A percentile compares a stretch with the other conserved stretches of the same genome.
These are phyloP conservation scores for Cercospora berteroae DNA, from an alignment of 2,329 filamentous ascomycete genomes.

Conservation along the genomic window DNA sequence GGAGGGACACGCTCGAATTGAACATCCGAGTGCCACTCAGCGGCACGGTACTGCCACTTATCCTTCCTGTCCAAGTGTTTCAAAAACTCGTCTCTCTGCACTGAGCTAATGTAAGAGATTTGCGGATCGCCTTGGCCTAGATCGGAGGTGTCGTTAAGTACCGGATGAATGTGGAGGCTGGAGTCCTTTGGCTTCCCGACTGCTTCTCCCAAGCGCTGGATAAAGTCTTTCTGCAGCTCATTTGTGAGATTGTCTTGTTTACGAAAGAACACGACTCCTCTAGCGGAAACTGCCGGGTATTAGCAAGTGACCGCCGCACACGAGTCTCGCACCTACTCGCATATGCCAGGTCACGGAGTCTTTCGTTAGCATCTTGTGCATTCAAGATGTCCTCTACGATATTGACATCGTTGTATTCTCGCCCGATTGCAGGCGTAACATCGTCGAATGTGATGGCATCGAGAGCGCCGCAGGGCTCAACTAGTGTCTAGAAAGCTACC, in stretches of 20 bases:
- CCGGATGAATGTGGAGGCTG: slow-evolving; percentile 60
- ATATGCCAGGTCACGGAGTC: slow-evolving; percentile 48
- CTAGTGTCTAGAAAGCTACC: slow-evolving; percentile 16
- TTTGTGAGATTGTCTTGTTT: slow-evolving; percentile 59
- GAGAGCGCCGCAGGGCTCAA: slow-evolving; percentile 43
- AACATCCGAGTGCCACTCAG: slow-evolving; percentile 58
- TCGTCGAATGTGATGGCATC: slow-evolving; percentile 48
- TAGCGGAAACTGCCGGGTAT: slow-evolving; percentile 57
- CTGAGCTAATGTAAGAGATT: slow-evolving; percentile 42
- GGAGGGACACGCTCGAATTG: slow-evolving; percentile 63
- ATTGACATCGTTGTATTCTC: slow-evolving; percentile 43
- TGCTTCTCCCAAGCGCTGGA: slow-evolving; percentile 58
- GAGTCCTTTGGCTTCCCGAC: slow-evolving; percentile 58
- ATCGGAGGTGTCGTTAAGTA: slow-evolving; percentile 51
- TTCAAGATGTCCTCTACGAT: slow-evolving; percentile 39
- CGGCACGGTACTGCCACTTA: slow-evolving; percentile 50
- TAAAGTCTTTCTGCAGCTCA: slow-evolving; percentile 62
- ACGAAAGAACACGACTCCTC: slow-evolving; percentile 69
- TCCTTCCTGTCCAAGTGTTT: slow-evolving; percentile 45
- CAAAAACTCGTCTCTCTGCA: slow-evolving; percentile 26
- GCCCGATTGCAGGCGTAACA: slow-evolving; percentile 52
- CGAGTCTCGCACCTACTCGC: slow-evolving; percentile 49
- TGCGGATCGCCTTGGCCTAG: slow-evolving; percentile 40
- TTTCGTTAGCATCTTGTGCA: slow-evolving; percentile 39
- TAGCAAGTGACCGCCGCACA: background rate